phyloP scores from a whole-genome alignment of 805 yeast genomes.

The Lachancea mirantina region DNA sequence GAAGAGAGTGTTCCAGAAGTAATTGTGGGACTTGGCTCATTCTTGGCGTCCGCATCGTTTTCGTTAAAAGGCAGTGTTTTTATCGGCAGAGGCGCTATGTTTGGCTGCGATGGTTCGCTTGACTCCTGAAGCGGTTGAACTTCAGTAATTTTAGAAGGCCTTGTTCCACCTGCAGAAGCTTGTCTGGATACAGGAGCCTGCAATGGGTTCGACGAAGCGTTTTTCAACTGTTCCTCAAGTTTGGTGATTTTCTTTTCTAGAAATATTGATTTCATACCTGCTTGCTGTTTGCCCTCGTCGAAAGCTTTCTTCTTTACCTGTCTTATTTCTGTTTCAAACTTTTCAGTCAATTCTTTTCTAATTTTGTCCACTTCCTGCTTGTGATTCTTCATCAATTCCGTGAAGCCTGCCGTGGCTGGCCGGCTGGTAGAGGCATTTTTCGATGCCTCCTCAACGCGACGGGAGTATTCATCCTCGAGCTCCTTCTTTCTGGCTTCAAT shows the following conservation, averaged over 20 bases:
- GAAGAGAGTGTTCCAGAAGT: too few relatives aligned
- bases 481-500: constrained; percentile 36
- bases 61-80: constrained; percentile 3
- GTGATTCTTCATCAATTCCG: constrained; percentile 9
- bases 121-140: constrained; percentile 4
- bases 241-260: constrained; percentile 26
- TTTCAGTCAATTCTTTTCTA: constrained; percentile 14
- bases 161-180: too few relatives aligned
- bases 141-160: constrained; percentile 3
- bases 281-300: constrained; percentile 30
- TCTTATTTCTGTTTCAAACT: constrained; percentile 14
- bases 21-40: too few relatives aligned
- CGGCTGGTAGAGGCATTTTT: constrained; percentile 5
- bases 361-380: constrained; percentile 20
- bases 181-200: too few relatives aligned
- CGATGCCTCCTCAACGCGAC: constrained; percentile 14
- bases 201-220: too few relatives aligned
- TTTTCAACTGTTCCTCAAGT: constrained; percentile 22
- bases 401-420: not conserved
- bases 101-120: too few relatives aligned
- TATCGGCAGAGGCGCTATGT: too few relatives aligned
- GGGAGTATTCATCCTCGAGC: constrained; percentile 20
- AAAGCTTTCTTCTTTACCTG: constrained; percentile 23
- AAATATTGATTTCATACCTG: constrained; percentile 26
- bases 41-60: too few relatives aligned